Evolutionary conservation across 2,329 filamentous ascomycete species (phyloP).

Genomic region (Tolypocladium tropicale): DNA sequence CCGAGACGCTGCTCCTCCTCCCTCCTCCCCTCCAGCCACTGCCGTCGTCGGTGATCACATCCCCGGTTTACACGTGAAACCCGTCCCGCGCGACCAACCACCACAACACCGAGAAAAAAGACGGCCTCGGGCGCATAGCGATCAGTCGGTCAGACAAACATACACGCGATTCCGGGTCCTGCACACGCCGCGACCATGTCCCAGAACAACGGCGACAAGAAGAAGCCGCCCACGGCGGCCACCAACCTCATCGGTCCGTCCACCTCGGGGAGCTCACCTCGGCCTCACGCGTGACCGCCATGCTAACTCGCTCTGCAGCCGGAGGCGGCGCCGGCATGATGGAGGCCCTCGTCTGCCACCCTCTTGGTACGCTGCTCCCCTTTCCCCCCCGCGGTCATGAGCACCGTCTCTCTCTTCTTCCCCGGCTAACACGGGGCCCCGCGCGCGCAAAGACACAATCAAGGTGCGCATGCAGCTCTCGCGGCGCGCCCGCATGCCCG

Average conservation of each 20-base stretch:
- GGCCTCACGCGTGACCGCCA: not conserved
- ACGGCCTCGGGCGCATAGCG: not conserved
- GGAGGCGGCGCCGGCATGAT: conserved; percentile 98
- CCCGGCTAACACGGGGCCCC: not conserved
- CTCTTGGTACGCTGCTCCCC: conserved; percentile 71
- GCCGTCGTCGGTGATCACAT: not conserved
- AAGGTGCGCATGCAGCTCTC: conserved; percentile 99
- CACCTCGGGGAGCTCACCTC: not conserved
- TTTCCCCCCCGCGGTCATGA: too few species aligned
- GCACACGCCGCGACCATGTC: conserved; percentile 18
- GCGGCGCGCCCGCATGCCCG: conserved; percentile 69
- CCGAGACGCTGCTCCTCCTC: not conserved
- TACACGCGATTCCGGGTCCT: not conserved
- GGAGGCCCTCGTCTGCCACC: conserved; percentile 94
- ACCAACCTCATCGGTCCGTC: conserved; percentile 80
- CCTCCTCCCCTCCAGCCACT: too few species aligned
- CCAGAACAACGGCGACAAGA: conserved; percentile 31
- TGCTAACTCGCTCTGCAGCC: conserved; percentile 41
- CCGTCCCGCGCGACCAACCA: not conserved
- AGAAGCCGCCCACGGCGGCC: conserved; percentile 73
- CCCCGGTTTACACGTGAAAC: not conserved
- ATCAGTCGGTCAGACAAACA: not conserved
- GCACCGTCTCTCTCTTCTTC: not conserved
- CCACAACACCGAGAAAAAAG: too few species aligned
- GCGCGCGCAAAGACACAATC: conserved; percentile 63